Base-by-base conservation (phyloP, 225 moss, liverwort and hornwort genomes). In the Bryoerythrophyllum caledonicum region DNA sequence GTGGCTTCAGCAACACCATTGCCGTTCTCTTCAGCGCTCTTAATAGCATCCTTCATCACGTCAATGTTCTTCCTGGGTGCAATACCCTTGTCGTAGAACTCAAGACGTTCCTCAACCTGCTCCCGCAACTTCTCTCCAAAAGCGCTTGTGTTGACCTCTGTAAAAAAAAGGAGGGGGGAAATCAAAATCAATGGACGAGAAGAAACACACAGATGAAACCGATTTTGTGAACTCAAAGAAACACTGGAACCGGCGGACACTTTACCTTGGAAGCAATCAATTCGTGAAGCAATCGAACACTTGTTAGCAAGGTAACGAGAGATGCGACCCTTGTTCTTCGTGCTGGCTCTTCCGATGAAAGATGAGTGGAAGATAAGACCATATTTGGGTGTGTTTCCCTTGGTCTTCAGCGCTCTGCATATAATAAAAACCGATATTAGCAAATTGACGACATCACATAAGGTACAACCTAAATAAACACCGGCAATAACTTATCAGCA, bases 301-400 rank as follows among this genome's bases (percentile, higher is more conserved):
- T 97, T 97, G 78, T 97, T 97, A 13, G 96, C 94, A 52, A 96
- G 91, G 78, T 96, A 96, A 21, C 96, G 91, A 30, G 96, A 96
- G 35, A 96, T 96, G 12, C 94, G 86, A 30, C 96, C 96, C 79
- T 96, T 96, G 74, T 94, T 96, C 38, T 89, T 90, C 0, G 92
- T 86, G 52, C 84, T 84, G 6, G 94, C 96, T 63, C 96, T 90
- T 32, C 96, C 96, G 57, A 94, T 96, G 64, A 96, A 96, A 10
- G 94, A 91, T 4, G 94, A 97, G 65, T 94, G 96, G 62, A 94
- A 97, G 49, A 97, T 97, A 46, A 94, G 85, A 57, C 94, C 96
- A 46, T 94, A 97, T 66, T 96, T 96, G 0, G 96, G 94, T 7
- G 96, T 97, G 23, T 97, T 97, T 37, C 96, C 96, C 70, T 94